Base-by-base conservation (phyloP, 2,329 filamentous ascomycete species). In the Aspergillus cejpii region DNA sequence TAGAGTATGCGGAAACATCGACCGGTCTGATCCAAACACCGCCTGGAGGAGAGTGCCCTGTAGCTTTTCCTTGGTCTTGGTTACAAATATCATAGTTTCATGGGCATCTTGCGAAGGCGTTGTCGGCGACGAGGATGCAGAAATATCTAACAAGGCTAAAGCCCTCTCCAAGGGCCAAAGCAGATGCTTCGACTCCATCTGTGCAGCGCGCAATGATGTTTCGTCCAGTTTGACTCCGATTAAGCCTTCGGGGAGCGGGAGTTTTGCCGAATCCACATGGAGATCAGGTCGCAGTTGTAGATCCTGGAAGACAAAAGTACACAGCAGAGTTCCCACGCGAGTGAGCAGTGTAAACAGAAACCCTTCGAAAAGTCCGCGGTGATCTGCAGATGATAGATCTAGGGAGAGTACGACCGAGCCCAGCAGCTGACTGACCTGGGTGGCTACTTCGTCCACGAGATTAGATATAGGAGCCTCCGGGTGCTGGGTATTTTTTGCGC, bases 31-130 rank as follows among this genome's bases (percentile, higher is more conserved):
- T 6, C 67, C 68, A 46, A 71, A 73, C 0, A 71, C 58, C 6
- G 67, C 65, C 36, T 64, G 63, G 20, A 72, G 55, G 7, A 73
- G 59, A 12, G 67, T 71, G 37, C 59, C 64, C 48, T 72, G 70
- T 14, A 73, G 47, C 10, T 53, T 59, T 24, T 52, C 47, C 43
- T 62, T 68, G 5, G 53, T 49, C 3, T 46, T 55, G 12, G 41
- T 51, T 4, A 57, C 15, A 40, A 63, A 59, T 6, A 49, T 17
- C 5, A 19, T 29, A 2, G 20, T 38, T 7, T 12, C 17, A 7
- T 31, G 8, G 8, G 14, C 12, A 15, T 29, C 12, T 11, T 21
- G 41, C 11, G 27, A 10, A 8, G 29, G 23, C 14, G 37, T 11
- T n/a, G 23, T 12, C 11, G 39, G 28, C n/a, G 33, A 23, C 1